Base-by-base conservation (phyloP, 345 rosid genomes). In the Microthlaspi erraticum region DNA sequence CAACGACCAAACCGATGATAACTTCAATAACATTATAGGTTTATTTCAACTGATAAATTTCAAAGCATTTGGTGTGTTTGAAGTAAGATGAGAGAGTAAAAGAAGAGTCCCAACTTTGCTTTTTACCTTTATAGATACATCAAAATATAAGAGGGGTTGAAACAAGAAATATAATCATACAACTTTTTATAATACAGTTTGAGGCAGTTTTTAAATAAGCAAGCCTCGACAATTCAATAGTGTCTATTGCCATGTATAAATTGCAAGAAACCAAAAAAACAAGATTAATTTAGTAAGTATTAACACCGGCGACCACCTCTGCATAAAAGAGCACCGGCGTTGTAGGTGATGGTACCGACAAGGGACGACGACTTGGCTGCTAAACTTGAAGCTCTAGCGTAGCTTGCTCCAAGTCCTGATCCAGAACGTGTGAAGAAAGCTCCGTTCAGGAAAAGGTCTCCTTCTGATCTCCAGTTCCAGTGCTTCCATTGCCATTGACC, bases 381-480 rank as follows among this genome's bases (percentile, higher is more conserved):
- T 69, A 86, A 82, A 77, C 90, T 86, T 7, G 90, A 86, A 56
- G 90, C 90, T 80, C 83, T 82, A 42, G 88, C 91, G 32, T 82
- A 86, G 64, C 83, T 84, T 26, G 84, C 75, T 31, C 80, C 82
- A 50, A 61, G 76, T 31, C 80, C 88, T 8, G 70, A 58, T 53
- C 91, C 91, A 17, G 91, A 86, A 43, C 80, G 72, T 48, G 78
- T 82, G 64, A 86, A 86, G 66, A 66, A 86, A 5, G 91, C 91
- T 64, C 91, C 91, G 59, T 86, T 84, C 37, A 82, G 50, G 66
- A 86, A 33, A 6, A 82, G 64, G 20, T 86, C 91, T 76, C 91
- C 88, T 38, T 82, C 71, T 36, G 91, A 86, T 81, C 88, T 79
- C 91, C 91, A 86, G 59, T 86, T 86, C 91, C 91, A 86, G 10